Evolutionary conservation across 1,139 yeast genomes (phyloP).

Genomic region (Suhomyces ambrosiae): DNA sequence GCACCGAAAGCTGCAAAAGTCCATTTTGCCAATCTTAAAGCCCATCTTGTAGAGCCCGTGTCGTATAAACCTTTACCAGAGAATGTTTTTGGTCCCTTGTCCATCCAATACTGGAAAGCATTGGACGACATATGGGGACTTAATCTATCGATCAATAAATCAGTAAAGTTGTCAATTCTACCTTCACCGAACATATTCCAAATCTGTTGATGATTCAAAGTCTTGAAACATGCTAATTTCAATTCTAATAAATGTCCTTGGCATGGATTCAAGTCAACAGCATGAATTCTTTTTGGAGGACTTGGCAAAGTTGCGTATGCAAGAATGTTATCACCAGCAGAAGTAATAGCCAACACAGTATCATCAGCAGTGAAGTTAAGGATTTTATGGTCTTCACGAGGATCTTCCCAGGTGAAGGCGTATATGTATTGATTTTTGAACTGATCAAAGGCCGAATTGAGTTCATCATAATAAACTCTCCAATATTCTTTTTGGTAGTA

Average conservation of each 20-base stretch:
- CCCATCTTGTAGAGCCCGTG: conserved; percentile 88
- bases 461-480: conserved; percentile 79
- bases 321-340: conserved; percentile 82
- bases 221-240: conserved; percentile 68
- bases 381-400: conserved; percentile 73
- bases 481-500: conserved; percentile 76
- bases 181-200: conserved; percentile 84
- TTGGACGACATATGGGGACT: conserved; percentile 75
- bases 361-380: conserved; percentile 62
- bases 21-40: conserved; percentile 64
- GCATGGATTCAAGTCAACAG: conserved; percentile 81
- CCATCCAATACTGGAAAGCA: conserved; percentile 80
- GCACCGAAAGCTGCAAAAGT: conserved; percentile 62
- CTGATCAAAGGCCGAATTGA: conserved; percentile 66
- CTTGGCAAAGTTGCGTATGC: conserved; percentile 71
- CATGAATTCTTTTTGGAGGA: conserved; percentile 77
- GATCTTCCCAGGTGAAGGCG: conserved; percentile 92
- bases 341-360: conserved; percentile 78
- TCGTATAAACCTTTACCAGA: conserved; percentile 67
- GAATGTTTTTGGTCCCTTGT: conserved; percentile 62
- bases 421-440: conserved; percentile 78
- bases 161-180: conserved; percentile 51
- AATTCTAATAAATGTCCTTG: conserved; percentile 80
- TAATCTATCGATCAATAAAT: conserved; percentile 52
- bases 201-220: conserved; percentile 55